Evolutionary conservation across 352 stramenopile species (phyloP), one percentile per base, ranked within the genome.

Genomic region (Phytophthora sojae): DNA sequence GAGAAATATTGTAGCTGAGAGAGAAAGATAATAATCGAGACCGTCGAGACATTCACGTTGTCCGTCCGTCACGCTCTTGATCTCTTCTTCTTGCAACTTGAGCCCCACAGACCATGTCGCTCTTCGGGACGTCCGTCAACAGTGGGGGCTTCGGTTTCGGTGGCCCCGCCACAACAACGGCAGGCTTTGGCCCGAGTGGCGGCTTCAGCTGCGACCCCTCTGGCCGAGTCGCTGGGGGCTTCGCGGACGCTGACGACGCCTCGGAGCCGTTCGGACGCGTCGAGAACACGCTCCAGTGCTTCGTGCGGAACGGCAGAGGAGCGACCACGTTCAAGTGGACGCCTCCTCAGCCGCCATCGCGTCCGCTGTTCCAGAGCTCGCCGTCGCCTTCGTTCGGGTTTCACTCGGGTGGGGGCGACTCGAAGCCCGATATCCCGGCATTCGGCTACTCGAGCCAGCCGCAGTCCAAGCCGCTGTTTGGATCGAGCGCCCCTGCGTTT

Each of bases 231-330:
- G 9, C 32, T 35, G n/a, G 12, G n/a, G 32, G 7, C 11, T 37
- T 50, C 49, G 19, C 21, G 47, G 7, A 32, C 35, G 23, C 12
- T 23, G 59, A 63, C 23, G 45, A 58, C 50, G 57, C 65, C n/a
- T 73, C 58, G 30, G 56, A 65, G 2, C 67, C 67, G 15, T 74
- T 74, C 44, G 61, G 60, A 5, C 67, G 67, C 14, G 67, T 69
- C 9, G 44, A 65, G 54, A 61, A 37, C 61, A 69, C 67, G 29
- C 37, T 8, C 1, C 2, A 51, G 37, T 69, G 53, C 54, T 74
- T 74, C 42, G 45, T 37, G 14, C 59, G 65, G 8, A 73, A 63
- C 30, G 65, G 65, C 4, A 26, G 54, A 7, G 26, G 6, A 9
- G 6, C 29, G 14, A 12, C n/a, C 4, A 12, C n/a, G 32, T 57